Evolutionary conservation across 2,329 filamentous ascomycete genomes (phyloP), one percentile per base, ranked within the genome.

Genomic region (Colletotrichum viniferum): DNA sequence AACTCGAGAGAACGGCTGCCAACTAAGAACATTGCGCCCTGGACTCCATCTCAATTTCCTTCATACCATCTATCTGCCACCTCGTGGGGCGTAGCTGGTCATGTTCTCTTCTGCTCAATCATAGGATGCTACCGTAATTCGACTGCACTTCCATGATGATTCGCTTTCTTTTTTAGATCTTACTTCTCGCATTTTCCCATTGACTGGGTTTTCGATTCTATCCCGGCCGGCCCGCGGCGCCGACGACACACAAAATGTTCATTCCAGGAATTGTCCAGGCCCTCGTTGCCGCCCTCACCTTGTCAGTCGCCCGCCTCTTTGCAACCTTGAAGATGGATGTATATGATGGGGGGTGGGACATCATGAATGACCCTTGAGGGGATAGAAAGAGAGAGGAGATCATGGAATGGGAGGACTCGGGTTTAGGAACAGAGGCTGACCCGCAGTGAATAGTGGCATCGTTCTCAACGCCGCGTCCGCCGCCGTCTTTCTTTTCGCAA

Each of bases 261-360:
- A 82, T 84, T 77, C 81, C 85, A 77, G 86, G 81, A 79, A 83
- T 84, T 77, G 83, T 83, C 48, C 86, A 89, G 85, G 86, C 87
- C 79, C 83, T 91, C 76, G 82, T 89, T 81, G 88, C 88, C 77
- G 87, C 89, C 77, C 91, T 91, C 80, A 83, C 85, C 74, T 91
- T 91, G 89, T 90, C 55, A 85, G 88, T 87, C 61, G 18, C 43
- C 55, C 38, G 16, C 48, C 69, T 36, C 14, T 21, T 16, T 34
- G n/a, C 64, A 16, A n/a, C 12, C 26, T 30, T 43, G 38, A 63
- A 55, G 61, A n/a, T 52, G 30, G 58, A 34, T 8, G 12, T 26
- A 18, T 16, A 34, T 16, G 24, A 62, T 62, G 24, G 30, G 30
- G 28, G 7, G 36, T 26, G 18, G 16, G 60, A 32, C 28, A 12